A percentile compares a stretch with the other conserved stretches of the same genome.
Evolutionary conservation across 805 yeast species (phyloP).

Genomic region (Metschnikowia cerradonensis): DNA sequence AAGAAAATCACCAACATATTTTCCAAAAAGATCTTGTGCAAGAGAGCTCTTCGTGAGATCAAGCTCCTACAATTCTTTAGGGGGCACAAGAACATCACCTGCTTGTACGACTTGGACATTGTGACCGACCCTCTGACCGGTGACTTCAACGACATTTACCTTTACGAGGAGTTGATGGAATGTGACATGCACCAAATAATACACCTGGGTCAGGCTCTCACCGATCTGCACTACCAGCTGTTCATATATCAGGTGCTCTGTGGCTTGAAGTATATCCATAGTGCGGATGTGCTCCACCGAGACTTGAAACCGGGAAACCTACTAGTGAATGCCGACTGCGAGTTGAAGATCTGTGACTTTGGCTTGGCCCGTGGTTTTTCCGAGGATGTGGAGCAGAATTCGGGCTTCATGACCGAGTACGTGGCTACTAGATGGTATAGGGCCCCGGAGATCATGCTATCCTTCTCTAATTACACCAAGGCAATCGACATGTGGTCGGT

Average conservation of each 20-base stretch:
- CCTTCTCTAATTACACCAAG: conserved; percentile 90
- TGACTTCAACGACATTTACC: conserved; percentile 83
- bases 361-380: conserved; percentile 93
- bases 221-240: conserved; percentile 93
- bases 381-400: conserved; percentile 74
- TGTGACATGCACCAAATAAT: conserved; percentile 98
- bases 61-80: conserved; percentile 88
- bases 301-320: conserved; percentile 93
- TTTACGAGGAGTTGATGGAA: conserved; percentile 96
- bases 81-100: conserved; percentile 94
- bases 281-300: conserved; percentile 89
- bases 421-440: conserved; percentile 99
- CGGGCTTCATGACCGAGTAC: conserved; percentile 94
- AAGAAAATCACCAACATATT: conserved; percentile 95
- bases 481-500: conserved; percentile 98
- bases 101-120: conserved; percentile 90
- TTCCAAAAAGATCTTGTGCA: conserved; percentile 84
- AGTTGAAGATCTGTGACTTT: conserved; percentile 92
- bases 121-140: conserved; percentile 60
- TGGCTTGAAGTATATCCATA: conserved; percentile 84
- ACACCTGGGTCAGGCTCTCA: conserved; percentile 85
- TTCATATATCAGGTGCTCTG: conserved; percentile 89
- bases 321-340: conserved; percentile 93
- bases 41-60: conserved; percentile 86
- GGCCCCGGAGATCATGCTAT: conserved; percentile 96